Evolutionary conservation across 1,139 yeast genomes (phyloP).

Genomic region (Geotrichum carabidarum): DNA sequence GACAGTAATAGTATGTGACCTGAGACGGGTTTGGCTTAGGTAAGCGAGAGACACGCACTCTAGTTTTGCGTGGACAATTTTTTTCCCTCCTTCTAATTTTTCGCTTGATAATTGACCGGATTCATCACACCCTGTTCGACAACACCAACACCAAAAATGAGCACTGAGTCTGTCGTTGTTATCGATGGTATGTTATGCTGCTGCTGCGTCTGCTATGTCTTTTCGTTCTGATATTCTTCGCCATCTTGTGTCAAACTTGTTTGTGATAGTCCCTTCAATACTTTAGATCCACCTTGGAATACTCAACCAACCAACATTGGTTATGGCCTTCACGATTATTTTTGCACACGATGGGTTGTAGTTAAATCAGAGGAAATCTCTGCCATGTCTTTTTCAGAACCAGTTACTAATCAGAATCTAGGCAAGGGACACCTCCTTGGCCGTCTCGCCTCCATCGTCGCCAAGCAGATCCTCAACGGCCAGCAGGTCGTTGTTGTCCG

Average conservation of each 20-base stretch:
- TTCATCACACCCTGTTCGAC: constrained; percentile 7
- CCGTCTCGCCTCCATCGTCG: constrained; percentile 97
- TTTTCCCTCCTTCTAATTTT: background rate
- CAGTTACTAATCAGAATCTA: constrained; percentile 26
- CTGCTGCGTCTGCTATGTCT: too few species aligned
- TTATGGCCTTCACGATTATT: too few species aligned
- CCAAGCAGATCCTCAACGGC: constrained; percentile 97
- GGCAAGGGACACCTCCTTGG: constrained; percentile 99
- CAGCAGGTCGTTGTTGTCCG: constrained; percentile 97
- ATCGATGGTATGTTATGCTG: constrained; percentile 16
- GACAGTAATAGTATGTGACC: background rate
- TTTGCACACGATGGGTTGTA: too few species aligned
- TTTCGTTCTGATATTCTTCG: too few species aligned
- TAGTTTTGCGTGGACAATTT: background rate
- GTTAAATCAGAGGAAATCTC: too few species aligned
- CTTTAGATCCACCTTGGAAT: too few species aligned
- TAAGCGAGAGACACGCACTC: background rate
- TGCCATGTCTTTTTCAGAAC: background rate
- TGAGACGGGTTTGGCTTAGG: background rate
- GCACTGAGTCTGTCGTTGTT: constrained; percentile 15
- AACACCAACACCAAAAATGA: constrained; percentile 14
- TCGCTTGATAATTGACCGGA: constrained; percentile 1
- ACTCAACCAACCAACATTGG: background rate
- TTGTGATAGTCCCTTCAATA: too few species aligned
- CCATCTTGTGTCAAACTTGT: too few species aligned